These are phyloP conservation scores for Xylariaceae sp. DNA, from an alignment of 2,329 filamentous ascomycete genomes.

Conservation along the genomic window DNA sequence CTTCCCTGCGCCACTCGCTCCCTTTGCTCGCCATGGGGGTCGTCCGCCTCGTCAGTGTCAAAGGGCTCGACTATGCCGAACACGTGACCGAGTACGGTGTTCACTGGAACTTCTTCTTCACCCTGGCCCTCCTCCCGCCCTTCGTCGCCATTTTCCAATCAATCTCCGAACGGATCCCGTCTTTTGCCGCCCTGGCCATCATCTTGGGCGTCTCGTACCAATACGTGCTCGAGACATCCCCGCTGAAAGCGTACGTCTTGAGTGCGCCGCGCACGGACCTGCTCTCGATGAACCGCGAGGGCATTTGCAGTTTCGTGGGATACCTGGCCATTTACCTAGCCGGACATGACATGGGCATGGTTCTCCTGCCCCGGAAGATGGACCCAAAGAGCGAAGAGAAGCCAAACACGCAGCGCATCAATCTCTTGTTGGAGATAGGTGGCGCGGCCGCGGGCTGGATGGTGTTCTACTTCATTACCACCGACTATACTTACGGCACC, in stretches of 20 bases:
- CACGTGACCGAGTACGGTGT: constrained; percentile 97
- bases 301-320: constrained; percentile 88
- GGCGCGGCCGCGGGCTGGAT: constrained; percentile 65
- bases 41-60: constrained; percentile 79
- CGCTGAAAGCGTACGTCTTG: constrained; percentile 77
- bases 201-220: constrained; percentile 68
- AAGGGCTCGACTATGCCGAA: constrained; percentile 91
- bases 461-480: constrained; percentile 62
- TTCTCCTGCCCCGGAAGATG: constrained; percentile 61
- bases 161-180: constrained; percentile 63
- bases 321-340: constrained; percentile 93
- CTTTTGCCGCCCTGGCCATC: constrained; percentile 70
- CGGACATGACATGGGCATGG: constrained; percentile 77
- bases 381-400: constrained; percentile 38
- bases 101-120: constrained; percentile 99
- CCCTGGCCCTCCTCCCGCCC: constrained; percentile 78
- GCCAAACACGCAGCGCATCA: constrained; percentile 44
- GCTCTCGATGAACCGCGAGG: constrained; percentile 87
- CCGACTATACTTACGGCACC: constrained; percentile 63
- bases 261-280: constrained; percentile 73
- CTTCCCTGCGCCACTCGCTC: constrained; percentile 71
- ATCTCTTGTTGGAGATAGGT: constrained; percentile 58
- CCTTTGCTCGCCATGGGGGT: constrained; percentile 77
- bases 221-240: constrained; percentile 65
- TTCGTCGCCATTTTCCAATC: constrained; percentile 82